These are phyloP conservation scores for Helianthus tuberosus DNA, from an alignment of 129 eudicot genomes.

Conservation along the genomic window DNA sequence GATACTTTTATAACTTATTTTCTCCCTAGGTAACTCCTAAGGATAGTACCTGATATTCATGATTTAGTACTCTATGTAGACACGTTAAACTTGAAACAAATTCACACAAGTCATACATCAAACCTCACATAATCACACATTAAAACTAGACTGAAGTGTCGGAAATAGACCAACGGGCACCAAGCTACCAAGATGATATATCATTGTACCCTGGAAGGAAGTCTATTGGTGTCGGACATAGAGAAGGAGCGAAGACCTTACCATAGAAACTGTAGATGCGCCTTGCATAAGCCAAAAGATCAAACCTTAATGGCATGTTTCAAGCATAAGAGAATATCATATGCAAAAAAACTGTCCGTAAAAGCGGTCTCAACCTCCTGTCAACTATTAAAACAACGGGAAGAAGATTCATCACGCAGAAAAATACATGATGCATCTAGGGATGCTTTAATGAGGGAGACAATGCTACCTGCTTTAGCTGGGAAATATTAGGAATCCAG, in stretches of 20 bases:
- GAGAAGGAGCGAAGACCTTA: constrained; percentile 42
- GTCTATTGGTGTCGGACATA: constrained; percentile 32
- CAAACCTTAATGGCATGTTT: constrained; percentile 11
- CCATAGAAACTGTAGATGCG: constrained; percentile 50
- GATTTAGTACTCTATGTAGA: constrained; percentile 3
- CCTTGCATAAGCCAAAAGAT: constrained; percentile 37
- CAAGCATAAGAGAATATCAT: constrained; percentile 15
- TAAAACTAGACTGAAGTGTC: background rate
- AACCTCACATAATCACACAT: background rate
- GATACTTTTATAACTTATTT: background rate
- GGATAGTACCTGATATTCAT: background rate
- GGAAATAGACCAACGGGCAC: background rate
- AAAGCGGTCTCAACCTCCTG: background rate
- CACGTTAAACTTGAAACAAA: background rate
- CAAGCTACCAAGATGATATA: constrained; percentile 3
- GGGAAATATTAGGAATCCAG: constrained; percentile 15
- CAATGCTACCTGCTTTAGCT: background rate
- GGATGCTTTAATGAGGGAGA: background rate
- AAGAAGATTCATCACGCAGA: background rate
- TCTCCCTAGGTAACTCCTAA: constrained; percentile 12
- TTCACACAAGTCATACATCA: background rate
- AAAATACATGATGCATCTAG: background rate
- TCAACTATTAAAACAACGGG: background rate
- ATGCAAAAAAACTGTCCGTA: constrained; percentile 6
- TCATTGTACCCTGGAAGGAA: constrained; percentile 22